phyloP scores from a whole-genome alignment of 805 yeast species.

The Candida chauliodis region DNA sequence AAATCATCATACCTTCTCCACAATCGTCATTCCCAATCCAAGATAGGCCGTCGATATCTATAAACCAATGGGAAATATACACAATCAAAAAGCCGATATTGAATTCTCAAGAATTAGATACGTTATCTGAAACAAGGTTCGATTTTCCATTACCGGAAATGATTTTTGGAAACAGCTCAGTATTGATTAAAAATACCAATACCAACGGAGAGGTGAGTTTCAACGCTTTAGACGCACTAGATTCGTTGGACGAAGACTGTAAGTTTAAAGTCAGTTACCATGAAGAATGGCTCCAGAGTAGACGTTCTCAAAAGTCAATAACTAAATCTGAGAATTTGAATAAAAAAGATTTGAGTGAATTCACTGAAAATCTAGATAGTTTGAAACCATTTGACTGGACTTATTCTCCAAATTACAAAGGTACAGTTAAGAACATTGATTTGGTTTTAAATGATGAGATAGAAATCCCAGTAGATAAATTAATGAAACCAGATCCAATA shows the following conservation, averaged over 20 bases:
- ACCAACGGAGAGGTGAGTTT: slow-evolving; percentile 49
- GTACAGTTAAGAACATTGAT: slow-evolving; percentile 37
- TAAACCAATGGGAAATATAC: slow-evolving; percentile 72
- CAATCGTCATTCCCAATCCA: slow-evolving; percentile 57
- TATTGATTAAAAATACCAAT: slow-evolving; percentile 42
- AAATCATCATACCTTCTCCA: slow-evolving; percentile 77
- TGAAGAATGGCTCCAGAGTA: slow-evolving; percentile 64
- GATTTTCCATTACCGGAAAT: slow-evolving; percentile 92
- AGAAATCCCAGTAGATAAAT: slow-evolving; percentile 64
- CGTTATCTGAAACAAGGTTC: slow-evolving; percentile 45
- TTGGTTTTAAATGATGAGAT: slow-evolving; percentile 18
- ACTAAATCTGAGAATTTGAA: slow-evolving; percentile 1
- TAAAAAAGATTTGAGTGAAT: slow-evolving; percentile 31
- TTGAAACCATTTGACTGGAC: slow-evolving; percentile 96
- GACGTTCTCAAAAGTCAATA: slow-evolving; percentile 16
- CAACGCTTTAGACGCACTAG: slow-evolving; percentile 71
- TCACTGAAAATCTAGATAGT: slow-evolving; percentile 46
- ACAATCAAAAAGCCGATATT: slow-evolving; percentile 76
- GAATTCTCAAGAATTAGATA: slow-evolving; percentile 69
- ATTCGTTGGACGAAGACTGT: slow-evolving; percentile 31
- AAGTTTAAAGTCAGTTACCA: slow-evolving; percentile 73
- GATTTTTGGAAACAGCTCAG: slow-evolving; percentile 86
- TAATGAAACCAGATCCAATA: slow-evolving; percentile 77
- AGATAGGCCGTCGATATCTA: slow-evolving; percentile 66
- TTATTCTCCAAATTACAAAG: slow-evolving; percentile 76